Conservation (phyloP, 352 stramenopile genomes). For the Phytophthora tubulina region DNA sequence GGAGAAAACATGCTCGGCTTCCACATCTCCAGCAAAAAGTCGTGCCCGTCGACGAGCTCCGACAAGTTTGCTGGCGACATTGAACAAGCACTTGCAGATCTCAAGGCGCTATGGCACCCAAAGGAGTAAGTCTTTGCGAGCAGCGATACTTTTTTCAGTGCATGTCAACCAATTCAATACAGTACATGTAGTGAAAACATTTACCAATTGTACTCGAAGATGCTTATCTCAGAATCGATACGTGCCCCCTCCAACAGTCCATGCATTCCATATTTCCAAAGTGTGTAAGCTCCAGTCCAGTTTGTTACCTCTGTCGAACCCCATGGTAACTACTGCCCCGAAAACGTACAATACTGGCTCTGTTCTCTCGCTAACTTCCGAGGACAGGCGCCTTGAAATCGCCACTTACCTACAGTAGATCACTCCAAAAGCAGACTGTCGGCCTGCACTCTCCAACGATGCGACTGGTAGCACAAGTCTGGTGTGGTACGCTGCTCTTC, state of each 20-base stretch:
- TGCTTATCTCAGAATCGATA: too few species aligned
- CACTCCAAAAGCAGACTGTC: too few species aligned
- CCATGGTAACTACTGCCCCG: too few species aligned
- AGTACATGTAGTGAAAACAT: neutral
- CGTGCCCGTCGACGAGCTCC: slow-evolving; percentile 75
- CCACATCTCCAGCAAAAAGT: slow-evolving; percentile 92
- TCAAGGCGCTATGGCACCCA: slow-evolving; percentile 70
- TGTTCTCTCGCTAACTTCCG: too few species aligned
- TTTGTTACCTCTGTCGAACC: too few species aligned
- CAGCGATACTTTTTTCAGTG: neutral
- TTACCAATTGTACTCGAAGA: too few species aligned
- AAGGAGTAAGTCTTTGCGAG: slow-evolving; percentile 34
- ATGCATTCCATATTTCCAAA: too few species aligned
- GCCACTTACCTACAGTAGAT: too few species aligned
- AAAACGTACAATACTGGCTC: too few species aligned
- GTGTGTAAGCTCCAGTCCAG: too few species aligned
- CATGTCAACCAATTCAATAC: slow-evolving; percentile 6
- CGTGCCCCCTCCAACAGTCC: too few species aligned
- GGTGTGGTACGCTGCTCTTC: slow-evolving; percentile 5
- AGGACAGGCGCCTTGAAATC: too few species aligned
- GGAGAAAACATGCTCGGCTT: slow-evolving; percentile 91
- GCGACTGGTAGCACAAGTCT: neutral
- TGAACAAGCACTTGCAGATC: slow-evolving; percentile 82
- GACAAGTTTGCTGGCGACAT: slow-evolving; percentile 85
- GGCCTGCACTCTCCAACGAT: neutral